phyloP scores from a whole-genome alignment of 768 basidiomycete species.

The Hericium rajendrae region DNA sequence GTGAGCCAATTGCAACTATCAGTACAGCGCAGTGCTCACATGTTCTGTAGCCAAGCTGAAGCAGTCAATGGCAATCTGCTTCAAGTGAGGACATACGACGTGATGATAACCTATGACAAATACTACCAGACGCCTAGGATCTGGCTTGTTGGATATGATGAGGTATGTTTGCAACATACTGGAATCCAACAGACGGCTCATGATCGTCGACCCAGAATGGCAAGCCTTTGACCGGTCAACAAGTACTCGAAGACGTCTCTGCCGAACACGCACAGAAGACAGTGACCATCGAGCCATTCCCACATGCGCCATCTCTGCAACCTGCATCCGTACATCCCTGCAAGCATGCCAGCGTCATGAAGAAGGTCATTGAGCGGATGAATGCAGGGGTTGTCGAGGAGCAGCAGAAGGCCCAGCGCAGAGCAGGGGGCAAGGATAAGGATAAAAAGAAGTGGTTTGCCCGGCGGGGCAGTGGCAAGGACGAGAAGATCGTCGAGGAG shows the following conservation, averaged over 20 bases:
- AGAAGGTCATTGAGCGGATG: slow-evolving; percentile 99
- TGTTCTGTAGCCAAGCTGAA: slow-evolving; percentile 41
- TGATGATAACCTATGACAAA: slow-evolving; percentile 99
- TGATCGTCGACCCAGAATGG: slow-evolving; percentile 51
- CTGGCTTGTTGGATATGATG: slow-evolving; percentile 97
- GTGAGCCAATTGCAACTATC: slow-evolving; percentile 20
- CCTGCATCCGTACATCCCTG: slow-evolving; percentile 95
- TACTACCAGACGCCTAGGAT: slow-evolving; percentile 98
- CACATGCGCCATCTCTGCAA: slow-evolving; percentile 79
- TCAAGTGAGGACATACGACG: slow-evolving; percentile 97
- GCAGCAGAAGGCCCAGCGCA: slow-evolving; percentile 60
- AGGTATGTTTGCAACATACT: slow-evolving; percentile 41
- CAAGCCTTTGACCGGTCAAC: slow-evolving; percentile 74
- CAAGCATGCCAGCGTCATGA: slow-evolving; percentile 99
- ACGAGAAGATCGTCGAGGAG: slow-evolving; percentile 44
- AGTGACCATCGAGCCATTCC: slow-evolving; percentile 96
- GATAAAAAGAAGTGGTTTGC: slow-evolving; percentile 83
- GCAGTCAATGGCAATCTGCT: slow-evolving; percentile 74
- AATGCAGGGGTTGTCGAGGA: slow-evolving; percentile 80
- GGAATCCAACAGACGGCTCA: background rate
- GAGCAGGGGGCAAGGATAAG: slow-evolving; percentile 33
- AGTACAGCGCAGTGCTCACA: background rate
- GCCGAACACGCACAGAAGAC: slow-evolving; percentile 98
- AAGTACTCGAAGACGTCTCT: slow-evolving; percentile 96
- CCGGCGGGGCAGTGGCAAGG: slow-evolving; percentile 54